Conservation (phyloP, 2,329 filamentous ascomycete genomes). For the Apiospora phragmitis region DNA sequence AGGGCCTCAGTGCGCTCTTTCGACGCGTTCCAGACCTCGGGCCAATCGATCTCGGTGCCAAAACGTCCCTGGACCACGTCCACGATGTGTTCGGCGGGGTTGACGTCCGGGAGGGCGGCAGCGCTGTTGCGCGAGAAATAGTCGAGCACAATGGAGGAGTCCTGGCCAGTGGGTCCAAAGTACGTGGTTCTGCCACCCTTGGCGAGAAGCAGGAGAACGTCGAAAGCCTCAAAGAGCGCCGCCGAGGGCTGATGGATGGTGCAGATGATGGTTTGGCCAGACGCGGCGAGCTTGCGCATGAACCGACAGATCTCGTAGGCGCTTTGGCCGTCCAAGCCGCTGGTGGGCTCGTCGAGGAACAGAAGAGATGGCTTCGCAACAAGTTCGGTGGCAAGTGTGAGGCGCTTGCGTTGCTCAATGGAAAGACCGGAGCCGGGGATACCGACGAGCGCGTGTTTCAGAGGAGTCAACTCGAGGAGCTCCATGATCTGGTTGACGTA, state of each 20-base stretch:
- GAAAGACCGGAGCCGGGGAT: conserved; percentile 43
- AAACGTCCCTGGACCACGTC: conserved; percentile 49
- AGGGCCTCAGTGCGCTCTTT: conserved; percentile 11
- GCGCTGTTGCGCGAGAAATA: conserved; percentile 69
- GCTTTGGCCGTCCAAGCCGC: conserved; percentile 66
- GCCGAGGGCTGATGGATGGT: conserved; percentile 74
- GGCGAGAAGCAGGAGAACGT: conserved; percentile 70
- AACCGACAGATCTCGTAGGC: conserved; percentile 76
- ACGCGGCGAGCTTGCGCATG: conserved; percentile 61
- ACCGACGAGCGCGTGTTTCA: conserved; percentile 64
- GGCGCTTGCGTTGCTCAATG: conserved; percentile 58
- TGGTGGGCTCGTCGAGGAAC: conserved; percentile 75
- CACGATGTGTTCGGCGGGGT: conserved; percentile 51
- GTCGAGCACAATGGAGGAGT: conserved; percentile 62
- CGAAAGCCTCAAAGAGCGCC: conserved; percentile 70
- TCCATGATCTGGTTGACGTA: conserved; percentile 69
- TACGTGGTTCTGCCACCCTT: conserved; percentile 72
- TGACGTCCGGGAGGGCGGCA: conserved; percentile 52
- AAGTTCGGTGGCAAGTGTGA: conserved; percentile 71
- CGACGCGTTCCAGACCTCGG: conserved; percentile 17
- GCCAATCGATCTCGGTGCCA: conserved; percentile 34
- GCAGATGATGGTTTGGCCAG: conserved; percentile 71
- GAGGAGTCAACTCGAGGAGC: conserved; percentile 62
- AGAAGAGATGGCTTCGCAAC: conserved; percentile 67
- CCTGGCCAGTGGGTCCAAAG: conserved; percentile 64